Evolutionary conservation across 768 basidiomycete species (phyloP).

Genomic region (Hericium coralloides): DNA sequence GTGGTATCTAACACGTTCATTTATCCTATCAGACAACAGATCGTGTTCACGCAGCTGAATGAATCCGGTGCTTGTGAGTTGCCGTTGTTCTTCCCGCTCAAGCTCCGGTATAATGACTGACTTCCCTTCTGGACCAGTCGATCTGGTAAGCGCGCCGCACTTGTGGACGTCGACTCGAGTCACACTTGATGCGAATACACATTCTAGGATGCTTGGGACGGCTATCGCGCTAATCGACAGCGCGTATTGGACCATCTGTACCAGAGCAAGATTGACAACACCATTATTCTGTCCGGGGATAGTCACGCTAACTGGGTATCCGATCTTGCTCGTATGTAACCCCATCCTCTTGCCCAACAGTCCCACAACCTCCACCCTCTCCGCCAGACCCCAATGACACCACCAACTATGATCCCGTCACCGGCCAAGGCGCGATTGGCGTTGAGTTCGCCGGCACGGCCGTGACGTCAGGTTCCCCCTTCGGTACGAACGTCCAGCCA

Average conservation of each 20-base stretch:
- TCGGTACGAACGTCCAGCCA: slow-evolving; percentile 32
- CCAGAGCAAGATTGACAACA: slow-evolving; percentile 41
- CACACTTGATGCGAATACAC: not conserved
- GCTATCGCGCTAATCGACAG: slow-evolving; percentile 46
- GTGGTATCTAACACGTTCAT: not conserved
- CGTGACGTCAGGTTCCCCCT: slow-evolving; percentile 42
- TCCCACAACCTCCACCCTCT: not conserved
- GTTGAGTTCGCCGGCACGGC: slow-evolving; percentile 59
- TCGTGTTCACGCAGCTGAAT: slow-evolving; percentile 44
- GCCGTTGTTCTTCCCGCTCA: not conserved
- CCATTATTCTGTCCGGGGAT: slow-evolving; percentile 51
- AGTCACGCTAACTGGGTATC: slow-evolving; percentile 57
- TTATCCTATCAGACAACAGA: slow-evolving; percentile 35
- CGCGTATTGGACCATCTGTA: slow-evolving; percentile 45
- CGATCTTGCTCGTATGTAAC: slow-evolving; percentile 40
- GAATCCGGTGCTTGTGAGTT: slow-evolving; percentile 28
- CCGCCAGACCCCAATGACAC: slow-evolving; percentile 41
- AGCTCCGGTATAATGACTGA: slow-evolving; percentile 18
- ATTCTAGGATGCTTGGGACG: slow-evolving; percentile 47
- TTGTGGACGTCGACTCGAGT: not conserved
- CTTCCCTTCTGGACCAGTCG: not conserved
- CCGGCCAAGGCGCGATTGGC: slow-evolving; percentile 41
- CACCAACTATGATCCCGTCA: slow-evolving; percentile 37
- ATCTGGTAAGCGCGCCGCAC: slow-evolving; percentile 2
- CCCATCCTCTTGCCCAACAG: not conserved